These are phyloP conservation scores for Chrysoporthe cubensis DNA, from an alignment of 2,329 filamentous ascomycete genomes.

Conservation along the genomic window DNA sequence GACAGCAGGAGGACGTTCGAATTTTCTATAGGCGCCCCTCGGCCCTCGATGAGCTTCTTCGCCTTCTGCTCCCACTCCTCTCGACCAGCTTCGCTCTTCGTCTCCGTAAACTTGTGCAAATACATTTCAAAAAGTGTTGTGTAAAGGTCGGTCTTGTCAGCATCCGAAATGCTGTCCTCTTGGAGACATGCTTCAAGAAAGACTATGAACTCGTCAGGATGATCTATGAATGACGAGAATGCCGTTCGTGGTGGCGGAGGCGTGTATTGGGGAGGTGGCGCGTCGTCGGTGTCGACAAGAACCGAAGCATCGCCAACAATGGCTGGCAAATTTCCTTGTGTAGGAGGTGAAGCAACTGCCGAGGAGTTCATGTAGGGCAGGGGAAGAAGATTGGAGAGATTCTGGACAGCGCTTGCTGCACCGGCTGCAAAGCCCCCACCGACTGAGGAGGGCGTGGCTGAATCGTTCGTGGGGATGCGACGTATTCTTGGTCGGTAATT, in stretches of 20 bases:
- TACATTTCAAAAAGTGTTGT: conserved; percentile 99
- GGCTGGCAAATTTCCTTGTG: conserved; percentile 53
- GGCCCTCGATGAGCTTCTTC: conserved; percentile 82
- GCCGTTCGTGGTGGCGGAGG: conserved; percentile 83
- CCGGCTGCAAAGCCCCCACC: conserved; percentile 55
- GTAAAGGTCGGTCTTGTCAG: conserved; percentile 83
- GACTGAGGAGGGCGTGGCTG: conserved; percentile 39
- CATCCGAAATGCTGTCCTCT: conserved; percentile 69
- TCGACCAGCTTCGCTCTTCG: conserved; percentile 67
- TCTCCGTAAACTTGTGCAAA: conserved; percentile 80
- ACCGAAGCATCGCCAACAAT: conserved; percentile 59
- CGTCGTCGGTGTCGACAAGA: conserved; percentile 52
- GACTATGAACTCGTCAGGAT: conserved; percentile 85
- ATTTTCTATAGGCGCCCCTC: conserved; percentile 84
- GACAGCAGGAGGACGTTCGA: conserved; percentile 94
- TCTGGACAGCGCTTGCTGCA: conserved; percentile 80
- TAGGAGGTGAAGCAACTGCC: conserved; percentile 56
- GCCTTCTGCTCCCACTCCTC: conserved; percentile 89
- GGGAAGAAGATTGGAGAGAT: conserved; percentile 80
- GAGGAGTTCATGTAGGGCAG: conserved; percentile 81
- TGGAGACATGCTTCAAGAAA: conserved; percentile 89
- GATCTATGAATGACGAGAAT: conserved; percentile 96
- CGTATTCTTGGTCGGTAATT: conserved; percentile 76
- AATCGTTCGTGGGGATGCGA: conserved; percentile 42
- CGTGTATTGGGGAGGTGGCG: conserved; percentile 64